Evolutionary conservation across 2,329 filamentous ascomycete genomes (phyloP), one percentile per base, ranked within the genome.

Genomic region (Metarhizium robertsii): DNA sequence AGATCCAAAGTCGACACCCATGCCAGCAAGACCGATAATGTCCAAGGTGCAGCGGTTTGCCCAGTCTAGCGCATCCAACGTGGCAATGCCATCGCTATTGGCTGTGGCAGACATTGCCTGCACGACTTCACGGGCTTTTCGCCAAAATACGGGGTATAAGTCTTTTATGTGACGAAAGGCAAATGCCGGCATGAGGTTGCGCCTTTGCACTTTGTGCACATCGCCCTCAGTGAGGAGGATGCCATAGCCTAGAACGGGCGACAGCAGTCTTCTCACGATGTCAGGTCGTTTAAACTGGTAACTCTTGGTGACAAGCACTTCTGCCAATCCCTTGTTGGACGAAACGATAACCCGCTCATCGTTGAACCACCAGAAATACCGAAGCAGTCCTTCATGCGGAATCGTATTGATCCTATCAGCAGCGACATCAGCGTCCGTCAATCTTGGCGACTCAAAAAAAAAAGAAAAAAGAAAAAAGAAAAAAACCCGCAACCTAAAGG

Each of bases 191-290:
- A 86, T 83, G 18, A 95, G 79, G 56, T 86, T 84, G 67, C 88
- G 91, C 50, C 92, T 80, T 72, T 91, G 88, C 63, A 81, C 74
- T 73, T 87, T 94, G 69, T 96, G 92, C 64, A 92, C 88, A 13
- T 95, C 88, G n/a, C 92, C 92, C 70, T 96, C 92, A 2, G 90
- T 88, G 11, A 96, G 74, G 42, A 96, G 71, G 14, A 92, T 73
- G 10, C 88, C 88, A 13, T 85, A 72, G 10, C 90, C 87, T 13
- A 92, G 75, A 30, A 91, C 75, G 25, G 81, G 77, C 2, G 79
- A 80, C 4, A 92, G 72, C 1, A 78, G 76, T 47, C 71, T 70
- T 38, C 80, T 73, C 34, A 88, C 61, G 29, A 75, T 65, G 1
- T 62, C 53, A 0, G 86, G 86, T 65, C 90, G 90, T 48, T 76